Base-by-base conservation (phyloP, 768 basidiomycete genomes). In the Rhodotorula diobovata region DNA sequence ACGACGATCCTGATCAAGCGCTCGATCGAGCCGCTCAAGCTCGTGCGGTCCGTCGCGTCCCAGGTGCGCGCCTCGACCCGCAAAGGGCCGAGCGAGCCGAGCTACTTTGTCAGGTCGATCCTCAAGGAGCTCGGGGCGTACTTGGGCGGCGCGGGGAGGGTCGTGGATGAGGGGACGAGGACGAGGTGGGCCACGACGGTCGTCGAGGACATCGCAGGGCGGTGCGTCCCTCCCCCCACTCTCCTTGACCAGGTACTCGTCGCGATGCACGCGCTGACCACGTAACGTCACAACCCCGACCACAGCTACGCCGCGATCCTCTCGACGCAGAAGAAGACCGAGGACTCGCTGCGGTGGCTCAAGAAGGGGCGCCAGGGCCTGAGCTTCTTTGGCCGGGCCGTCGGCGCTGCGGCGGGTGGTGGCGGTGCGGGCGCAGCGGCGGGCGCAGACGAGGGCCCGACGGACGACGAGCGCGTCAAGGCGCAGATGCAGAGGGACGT, bases 401-500 rank as follows among this genome's bases (percentile, higher is more conserved):
- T n/a, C n/a, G n/a, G n/a, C n/a, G n/a, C n/a, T n/a, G n/a, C n/a
- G n/a, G n/a, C n/a, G n/a, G n/a, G n/a, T n/a, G n/a, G n/a, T n/a
- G n/a, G n/a, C n/a, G n/a, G n/a, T n/a, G 57, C 78, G 2, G 82
- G 81, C 59, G 73, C 84, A 7, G 79, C 79, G 7, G 14, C 64
- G 7, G n/a, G 50, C 28, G 85, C 86, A 18, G 88, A 89, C 37
- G 90, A 90, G 62, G 86, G 93, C 76, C 86, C 91, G 45, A 90
- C 95, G 65, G 88, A 90, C 54, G 90, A 91, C 64, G 87, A 95
- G 78, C 87, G 91, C 54, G 93, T 98, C 70, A 86, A 86, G 56
- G 81, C 81, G 61, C 93, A 94, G 80, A 89, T 97, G 89, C 84
- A 88, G 57, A 81, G 91, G 25, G 96, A 99, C 77, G 90, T 95